These are phyloP conservation scores for Calonectria leucothoes DNA, from an alignment of 2,329 filamentous ascomycete species.

Conservation along the genomic window DNA sequence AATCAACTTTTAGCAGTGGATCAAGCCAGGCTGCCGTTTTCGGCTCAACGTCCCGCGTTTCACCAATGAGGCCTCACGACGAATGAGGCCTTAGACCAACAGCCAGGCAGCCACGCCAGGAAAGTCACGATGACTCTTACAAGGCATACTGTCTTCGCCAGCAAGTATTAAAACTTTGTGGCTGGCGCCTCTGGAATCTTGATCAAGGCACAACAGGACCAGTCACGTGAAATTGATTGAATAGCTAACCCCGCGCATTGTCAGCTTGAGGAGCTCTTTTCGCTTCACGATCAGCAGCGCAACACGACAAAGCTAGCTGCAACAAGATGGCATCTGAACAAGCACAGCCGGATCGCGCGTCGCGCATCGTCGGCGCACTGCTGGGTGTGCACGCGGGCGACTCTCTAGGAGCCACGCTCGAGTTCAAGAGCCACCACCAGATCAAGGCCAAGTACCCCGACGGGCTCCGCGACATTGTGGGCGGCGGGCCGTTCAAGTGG, in stretches of 20 bases:
- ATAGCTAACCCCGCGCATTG: neutral
- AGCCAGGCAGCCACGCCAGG: neutral
- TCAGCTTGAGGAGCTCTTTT: neutral
- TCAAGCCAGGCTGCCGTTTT: neutral
- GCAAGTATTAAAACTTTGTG: neutral
- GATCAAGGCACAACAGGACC: neutral
- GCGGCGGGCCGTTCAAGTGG: constrained; percentile 58
- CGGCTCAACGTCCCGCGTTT: neutral
- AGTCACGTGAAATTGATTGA: neutral
- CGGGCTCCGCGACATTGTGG: constrained; percentile 55
- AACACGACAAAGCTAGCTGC: neutral
- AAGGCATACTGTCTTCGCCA: neutral
- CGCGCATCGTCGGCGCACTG: constrained; percentile 55
- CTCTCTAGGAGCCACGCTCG: constrained; percentile 57
- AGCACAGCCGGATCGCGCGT: constrained; percentile 22
- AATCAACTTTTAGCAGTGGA: neutral
- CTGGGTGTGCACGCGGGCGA: constrained; percentile 61
- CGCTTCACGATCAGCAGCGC: neutral
- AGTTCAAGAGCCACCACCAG: constrained; percentile 51
- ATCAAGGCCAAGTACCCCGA: constrained; percentile 50
- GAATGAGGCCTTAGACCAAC: neutral
- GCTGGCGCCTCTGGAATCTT: neutral
- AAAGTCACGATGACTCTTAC: neutral
- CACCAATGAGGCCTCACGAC: neutral
- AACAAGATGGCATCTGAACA: constrained; percentile 19